Percentiles rank a stretch among this genome's conserved stretches.
Conservation (phyloP, 2,329 filamentous ascomycete genomes). For the Kalaharituber pfeilii region DNA sequence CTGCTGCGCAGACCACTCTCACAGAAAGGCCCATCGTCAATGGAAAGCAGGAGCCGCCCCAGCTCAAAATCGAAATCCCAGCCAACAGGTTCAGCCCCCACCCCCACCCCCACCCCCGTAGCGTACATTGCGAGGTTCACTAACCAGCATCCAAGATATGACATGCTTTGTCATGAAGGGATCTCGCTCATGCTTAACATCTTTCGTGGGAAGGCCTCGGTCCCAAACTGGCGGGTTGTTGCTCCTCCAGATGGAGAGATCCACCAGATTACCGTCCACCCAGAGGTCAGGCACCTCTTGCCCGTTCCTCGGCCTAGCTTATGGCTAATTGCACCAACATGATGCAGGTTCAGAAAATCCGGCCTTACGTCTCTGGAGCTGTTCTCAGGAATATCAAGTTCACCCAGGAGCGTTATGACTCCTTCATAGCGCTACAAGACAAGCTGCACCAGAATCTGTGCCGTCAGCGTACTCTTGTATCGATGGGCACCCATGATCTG, state of each 20-base stretch:
- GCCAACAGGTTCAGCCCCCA: conserved; percentile 91
- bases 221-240: conserved; percentile 65
- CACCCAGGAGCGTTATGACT: conserved; percentile 78
- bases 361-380: conserved; percentile 75
- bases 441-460: conserved; percentile 96
- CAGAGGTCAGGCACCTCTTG: neutral
- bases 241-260: conserved; percentile 55
- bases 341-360: conserved; percentile 52
- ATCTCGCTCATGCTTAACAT: conserved; percentile 92
- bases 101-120: too few species aligned
- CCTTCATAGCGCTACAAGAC: conserved; percentile 94
- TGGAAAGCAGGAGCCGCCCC: conserved; percentile 59
- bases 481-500: conserved; percentile 91
- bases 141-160: conserved; percentile 43
- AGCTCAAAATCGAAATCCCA: conserved; percentile 95
- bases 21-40: conserved; percentile 12
- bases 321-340: conserved; percentile 4
- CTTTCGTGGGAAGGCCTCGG: conserved; percentile 58
- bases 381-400: conserved; percentile 84
- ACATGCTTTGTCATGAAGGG: conserved; percentile 95
- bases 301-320: neutral
- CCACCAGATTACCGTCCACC: conserved; percentile 62
- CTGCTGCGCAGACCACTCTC: conserved; percentile 6
- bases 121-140: neutral
- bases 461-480: conserved; percentile 79